These are phyloP conservation scores for Dryas alaskensis DNA, from an alignment of 306 rosid species.

Conservation along the genomic window DNA sequence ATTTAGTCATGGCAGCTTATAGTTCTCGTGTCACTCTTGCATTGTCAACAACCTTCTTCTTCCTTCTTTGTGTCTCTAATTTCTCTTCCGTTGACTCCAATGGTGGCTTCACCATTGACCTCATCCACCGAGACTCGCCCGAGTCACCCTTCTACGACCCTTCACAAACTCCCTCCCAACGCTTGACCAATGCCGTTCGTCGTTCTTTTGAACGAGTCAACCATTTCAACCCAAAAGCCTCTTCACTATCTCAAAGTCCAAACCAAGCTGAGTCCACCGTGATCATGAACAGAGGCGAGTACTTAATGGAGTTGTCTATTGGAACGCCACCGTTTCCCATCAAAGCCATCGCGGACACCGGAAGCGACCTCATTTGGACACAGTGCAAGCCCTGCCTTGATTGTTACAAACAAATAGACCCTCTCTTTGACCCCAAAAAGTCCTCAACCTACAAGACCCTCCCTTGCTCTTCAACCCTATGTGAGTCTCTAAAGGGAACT, in stretches of 20 bases:
- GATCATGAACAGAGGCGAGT: constrained; percentile 13
- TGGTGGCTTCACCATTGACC: constrained; percentile 39
- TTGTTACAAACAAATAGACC: constrained; percentile 42
- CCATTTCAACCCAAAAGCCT: background rate
- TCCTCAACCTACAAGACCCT: constrained; percentile 32
- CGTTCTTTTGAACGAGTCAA: constrained; percentile 31
- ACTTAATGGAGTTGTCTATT: constrained; percentile 37
- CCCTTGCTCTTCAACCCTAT: constrained; percentile 16
- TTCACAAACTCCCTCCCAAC: constrained; percentile 22
- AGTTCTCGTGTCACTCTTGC: background rate
- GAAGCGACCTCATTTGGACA: constrained; percentile 55
- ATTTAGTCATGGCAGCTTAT: constrained; percentile 15
- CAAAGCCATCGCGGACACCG: constrained; percentile 49
- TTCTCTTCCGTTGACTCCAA: background rate
- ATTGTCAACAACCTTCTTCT: background rate
- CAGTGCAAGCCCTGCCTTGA: constrained; percentile 49
- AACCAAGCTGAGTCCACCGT: constrained; percentile 10
- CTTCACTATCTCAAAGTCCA: background rate
- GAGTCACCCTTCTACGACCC: constrained; percentile 42
- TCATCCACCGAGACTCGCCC: constrained; percentile 53
- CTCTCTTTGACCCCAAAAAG: constrained; percentile 38
- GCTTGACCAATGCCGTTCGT: constrained; percentile 28
- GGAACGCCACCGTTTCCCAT: constrained; percentile 52
- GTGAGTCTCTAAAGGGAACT: fast-evolving
- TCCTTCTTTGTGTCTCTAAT: background rate